A percentile compares a stretch with the other conserved stretches of the same genome.
Conservation (phyloP, 352 stramenopile genomes). For the Phytophthora macrochlamydospora region DNA sequence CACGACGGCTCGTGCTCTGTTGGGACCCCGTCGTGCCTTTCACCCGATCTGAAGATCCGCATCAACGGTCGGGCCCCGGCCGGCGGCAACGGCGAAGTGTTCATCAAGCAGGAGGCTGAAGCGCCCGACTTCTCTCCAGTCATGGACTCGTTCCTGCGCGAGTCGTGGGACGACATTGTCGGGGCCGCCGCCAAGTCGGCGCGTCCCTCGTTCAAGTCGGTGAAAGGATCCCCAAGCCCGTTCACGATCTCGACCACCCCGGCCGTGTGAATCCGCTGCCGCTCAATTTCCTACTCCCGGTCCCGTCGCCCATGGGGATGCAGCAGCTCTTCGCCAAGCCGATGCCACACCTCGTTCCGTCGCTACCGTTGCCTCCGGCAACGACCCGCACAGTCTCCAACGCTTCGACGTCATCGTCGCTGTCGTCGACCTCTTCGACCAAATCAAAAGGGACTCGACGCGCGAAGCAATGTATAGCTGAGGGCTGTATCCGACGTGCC, state of each 20-base stretch:
- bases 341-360: slow-evolving; percentile 19
- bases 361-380: slow-evolving; percentile 24
- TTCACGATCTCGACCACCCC: slow-evolving; percentile 23
- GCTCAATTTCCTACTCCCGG: slow-evolving; percentile 27
- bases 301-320: slow-evolving; percentile 16
- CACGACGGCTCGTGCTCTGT: slow-evolving; percentile 1
- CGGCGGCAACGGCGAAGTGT: slow-evolving; percentile 13
- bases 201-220: slow-evolving; percentile 32
- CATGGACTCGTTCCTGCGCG: slow-evolving; percentile 66
- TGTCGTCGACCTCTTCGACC: slow-evolving; percentile 31
- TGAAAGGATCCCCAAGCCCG: slow-evolving; percentile 7
- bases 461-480: slow-evolving; percentile 72
- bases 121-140: slow-evolving; percentile 49
- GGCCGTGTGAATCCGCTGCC: slow-evolving; percentile 36
- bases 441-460: slow-evolving; percentile 36
- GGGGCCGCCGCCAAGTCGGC: slow-evolving; percentile 26
- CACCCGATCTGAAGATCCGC: slow-evolving; percentile 46
- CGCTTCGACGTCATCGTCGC: slow-evolving; percentile 28
- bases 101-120: slow-evolving; percentile 49
- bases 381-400: slow-evolving; percentile 29
- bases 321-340: slow-evolving; percentile 16
- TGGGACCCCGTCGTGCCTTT: slow-evolving; percentile 25
- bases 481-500: slow-evolving; percentile 62
- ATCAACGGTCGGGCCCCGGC: slow-evolving; percentile 27
- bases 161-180: slow-evolving; percentile 62